phyloP scores from a whole-genome alignment of 2,329 filamentous ascomycete genomes.

The Xylariaceae sp. region DNA sequence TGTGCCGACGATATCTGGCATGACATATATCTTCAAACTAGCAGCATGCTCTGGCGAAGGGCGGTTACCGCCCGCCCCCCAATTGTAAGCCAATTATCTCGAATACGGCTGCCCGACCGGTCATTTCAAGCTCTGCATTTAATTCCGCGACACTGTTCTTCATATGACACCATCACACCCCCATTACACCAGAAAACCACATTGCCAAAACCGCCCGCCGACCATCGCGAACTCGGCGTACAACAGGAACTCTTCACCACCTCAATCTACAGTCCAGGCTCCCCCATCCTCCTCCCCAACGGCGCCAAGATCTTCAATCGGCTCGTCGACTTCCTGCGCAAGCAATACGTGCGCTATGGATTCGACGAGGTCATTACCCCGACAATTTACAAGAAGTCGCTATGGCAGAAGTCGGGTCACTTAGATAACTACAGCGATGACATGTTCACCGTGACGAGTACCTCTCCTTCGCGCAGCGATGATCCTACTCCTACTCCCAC shows the following conservation, averaged over 20 bases:
- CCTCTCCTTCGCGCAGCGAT: conserved; percentile 40
- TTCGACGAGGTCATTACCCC: conserved; percentile 87
- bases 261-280: conserved; percentile 77
- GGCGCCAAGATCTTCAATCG: conserved; percentile 81
- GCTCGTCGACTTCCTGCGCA: conserved; percentile 74
- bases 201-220: conserved; percentile 33
- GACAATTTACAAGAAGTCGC: conserved; percentile 82
- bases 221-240: conserved; percentile 58
- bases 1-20: no score
- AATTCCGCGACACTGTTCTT: no score
- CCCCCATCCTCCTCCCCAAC: conserved; percentile 78
- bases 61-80: conserved; percentile 14
- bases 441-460: conserved; percentile 77
- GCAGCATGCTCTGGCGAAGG: conserved; percentile 26
- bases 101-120: conserved; percentile 10
- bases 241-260: conserved; percentile 76
- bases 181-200: no score
- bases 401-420: conserved; percentile 84
- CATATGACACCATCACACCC: no score
- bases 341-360: conserved; percentile 79
- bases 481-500: no score
- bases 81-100: conserved; percentile 13
- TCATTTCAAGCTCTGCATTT: conserved; percentile 5
- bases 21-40: no score
- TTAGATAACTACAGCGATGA: conserved; percentile 88